These are phyloP conservation scores for Talaromyces ruber DNA, from an alignment of 495 filamentous ascomycete species.

Conservation along the genomic window DNA sequence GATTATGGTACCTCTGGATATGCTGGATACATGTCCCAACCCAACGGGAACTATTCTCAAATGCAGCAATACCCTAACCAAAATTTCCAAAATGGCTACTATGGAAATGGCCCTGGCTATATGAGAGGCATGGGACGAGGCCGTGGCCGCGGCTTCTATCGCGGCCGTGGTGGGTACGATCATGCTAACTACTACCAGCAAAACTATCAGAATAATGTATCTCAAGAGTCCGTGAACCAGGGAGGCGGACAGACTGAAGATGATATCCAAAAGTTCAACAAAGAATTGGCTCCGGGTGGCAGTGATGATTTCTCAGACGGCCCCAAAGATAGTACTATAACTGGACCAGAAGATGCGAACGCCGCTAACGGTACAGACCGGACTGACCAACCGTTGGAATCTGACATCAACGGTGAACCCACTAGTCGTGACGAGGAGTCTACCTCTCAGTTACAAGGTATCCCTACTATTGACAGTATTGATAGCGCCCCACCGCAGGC, in stretches of 20 bases:
- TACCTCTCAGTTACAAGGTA: conserved; percentile 21
- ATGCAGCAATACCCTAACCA: conserved; percentile 40
- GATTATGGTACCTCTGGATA: conserved; percentile 79
- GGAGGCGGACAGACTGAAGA: conserved; percentile 5
- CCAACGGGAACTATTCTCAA: conserved; percentile 45
- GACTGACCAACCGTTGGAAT: conserved; percentile 2
- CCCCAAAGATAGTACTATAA: conserved; percentile 9
- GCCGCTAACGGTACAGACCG: not conserved
- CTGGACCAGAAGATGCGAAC: conserved; percentile 1
- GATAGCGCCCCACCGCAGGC: conserved; percentile 16
- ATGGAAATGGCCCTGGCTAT: conserved; percentile 37
- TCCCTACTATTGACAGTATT: conserved; percentile 38
- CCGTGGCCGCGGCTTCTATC: conserved; percentile 52
- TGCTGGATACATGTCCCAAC: conserved; percentile 57
- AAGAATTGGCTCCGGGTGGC: conserved; percentile 22
- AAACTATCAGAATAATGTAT: conserved; percentile 16
- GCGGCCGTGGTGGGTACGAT: conserved; percentile 45
- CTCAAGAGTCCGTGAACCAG: conserved; percentile 10
- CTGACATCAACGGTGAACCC: conserved; percentile 4
- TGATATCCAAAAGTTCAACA: conserved; percentile 17
- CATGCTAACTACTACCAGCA: conserved; percentile 20
- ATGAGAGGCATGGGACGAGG: conserved; percentile 55
- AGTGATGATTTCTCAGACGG: conserved; percentile 14
- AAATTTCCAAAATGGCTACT: conserved; percentile 56
- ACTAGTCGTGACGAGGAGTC: conserved; percentile 12